A percentile compares a stretch with the other conserved stretches of the same genome.
Evolutionary conservation across 345 rosid genomes (phyloP).

Genomic region (Eucalyptus shirleyi): DNA sequence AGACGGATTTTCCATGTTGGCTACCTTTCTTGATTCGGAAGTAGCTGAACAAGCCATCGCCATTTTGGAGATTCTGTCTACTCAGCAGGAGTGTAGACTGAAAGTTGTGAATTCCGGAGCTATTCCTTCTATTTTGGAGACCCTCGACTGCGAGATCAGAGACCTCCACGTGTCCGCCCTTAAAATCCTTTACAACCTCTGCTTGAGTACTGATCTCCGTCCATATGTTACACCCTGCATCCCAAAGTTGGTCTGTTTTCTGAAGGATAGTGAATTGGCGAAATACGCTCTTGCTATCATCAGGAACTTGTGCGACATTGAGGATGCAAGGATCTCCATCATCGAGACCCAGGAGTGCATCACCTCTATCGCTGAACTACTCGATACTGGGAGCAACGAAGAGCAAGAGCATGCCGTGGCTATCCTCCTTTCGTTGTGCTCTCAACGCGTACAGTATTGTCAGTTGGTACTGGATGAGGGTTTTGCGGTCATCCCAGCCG

Average conservation of each 20-base stretch:
- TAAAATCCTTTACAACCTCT: conserved; percentile 42
- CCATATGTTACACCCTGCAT: conserved; percentile 31
- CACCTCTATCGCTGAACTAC: conserved; percentile 40
- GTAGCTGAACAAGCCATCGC: conserved; percentile 39
- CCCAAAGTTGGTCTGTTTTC: conserved; percentile 41
- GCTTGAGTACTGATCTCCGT: conserved; percentile 30
- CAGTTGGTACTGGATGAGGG: conserved; percentile 52
- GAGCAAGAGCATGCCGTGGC: conserved; percentile 51
- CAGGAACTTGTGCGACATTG: conserved; percentile 35
- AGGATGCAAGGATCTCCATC: conserved; percentile 44
- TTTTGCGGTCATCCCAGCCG: conserved; percentile 29
- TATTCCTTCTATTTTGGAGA: conserved; percentile 28
- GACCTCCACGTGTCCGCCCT: conserved; percentile 41
- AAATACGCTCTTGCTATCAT: conserved; percentile 29
- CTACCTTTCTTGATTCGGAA: conserved; percentile 41
- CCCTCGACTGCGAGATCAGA: conserved; percentile 21
- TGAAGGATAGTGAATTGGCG: conserved; percentile 26
- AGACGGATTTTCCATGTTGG: conserved; percentile 32
- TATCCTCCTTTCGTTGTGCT: conserved; percentile 21
- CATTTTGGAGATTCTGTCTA: conserved; percentile 43
- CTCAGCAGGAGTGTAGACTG: conserved; percentile 11
- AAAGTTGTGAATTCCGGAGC: conserved; percentile 39
- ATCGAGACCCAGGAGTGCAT: conserved; percentile 52
- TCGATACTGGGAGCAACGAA: conserved; percentile 37
- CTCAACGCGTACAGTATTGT: conserved; percentile 31